A percentile compares a stretch with the other conserved stretches of the same genome.
phyloP scores from a whole-genome alignment of 352 stramenopile genomes.

The Phytophthora multivora region DNA sequence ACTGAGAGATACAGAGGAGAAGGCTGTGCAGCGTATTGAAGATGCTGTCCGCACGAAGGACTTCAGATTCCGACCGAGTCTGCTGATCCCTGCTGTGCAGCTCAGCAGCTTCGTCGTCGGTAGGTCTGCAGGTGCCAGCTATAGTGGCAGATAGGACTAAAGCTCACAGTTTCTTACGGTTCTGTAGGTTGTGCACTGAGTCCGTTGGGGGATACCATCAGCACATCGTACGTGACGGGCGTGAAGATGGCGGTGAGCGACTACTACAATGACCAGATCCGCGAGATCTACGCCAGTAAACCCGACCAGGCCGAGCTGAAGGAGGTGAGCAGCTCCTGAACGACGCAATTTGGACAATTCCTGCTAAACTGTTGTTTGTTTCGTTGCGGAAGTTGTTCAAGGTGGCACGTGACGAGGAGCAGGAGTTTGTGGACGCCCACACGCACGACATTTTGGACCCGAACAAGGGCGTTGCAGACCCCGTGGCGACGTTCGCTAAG shows the following conservation, averaged over 20 bases:
- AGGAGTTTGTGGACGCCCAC: conserved; percentile 68
- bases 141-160: no score
- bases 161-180: neutral
- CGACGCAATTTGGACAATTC: conserved; percentile 21
- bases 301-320: conserved; percentile 65
- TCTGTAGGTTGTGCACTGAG: conserved; percentile 46
- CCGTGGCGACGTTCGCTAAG: conserved; percentile 58
- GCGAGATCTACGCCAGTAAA: conserved; percentile 78
- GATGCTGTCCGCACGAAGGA: conserved; percentile 39
- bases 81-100: conserved; percentile 55
- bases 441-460: conserved; percentile 51
- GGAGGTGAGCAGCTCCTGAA: conserved; percentile 40
- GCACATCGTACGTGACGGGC: conserved; percentile 68
- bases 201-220: conserved; percentile 62
- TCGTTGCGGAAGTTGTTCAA: conserved; percentile 57
- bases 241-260: conserved; percentile 82
- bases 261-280: conserved; percentile 91
- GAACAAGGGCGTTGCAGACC: conserved; percentile 41
- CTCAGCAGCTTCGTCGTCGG: conserved; percentile 58
- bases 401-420: conserved; percentile 67
- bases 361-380: no score
- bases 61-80: conserved; percentile 77
- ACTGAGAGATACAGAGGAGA: conserved; percentile 54
- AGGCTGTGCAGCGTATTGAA: conserved; percentile 55
- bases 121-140: conserved; percentile 17